Evolutionary conservation across 805 yeast genomes (phyloP).

Genomic region (Barnettozyma californica): DNA sequence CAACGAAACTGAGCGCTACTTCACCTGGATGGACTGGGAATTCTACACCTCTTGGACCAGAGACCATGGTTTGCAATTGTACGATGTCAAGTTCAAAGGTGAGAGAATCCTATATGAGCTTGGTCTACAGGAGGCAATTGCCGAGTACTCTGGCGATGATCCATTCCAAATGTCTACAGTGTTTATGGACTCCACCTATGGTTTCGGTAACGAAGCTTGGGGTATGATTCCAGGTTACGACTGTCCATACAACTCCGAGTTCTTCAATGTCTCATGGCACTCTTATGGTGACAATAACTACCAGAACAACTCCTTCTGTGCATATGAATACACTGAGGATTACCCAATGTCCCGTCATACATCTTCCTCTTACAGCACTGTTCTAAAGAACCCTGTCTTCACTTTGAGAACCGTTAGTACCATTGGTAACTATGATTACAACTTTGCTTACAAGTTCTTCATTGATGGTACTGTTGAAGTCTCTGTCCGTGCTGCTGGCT

Average conservation of each 20-base stretch:
- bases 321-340: slow-evolving; percentile 21
- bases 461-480: slow-evolving; percentile 27
- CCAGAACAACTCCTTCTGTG: slow-evolving; percentile 27
- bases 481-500: slow-evolving; percentile 27
- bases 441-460: slow-evolving; percentile 21
- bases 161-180: slow-evolving; percentile 26
- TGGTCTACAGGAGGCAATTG: slow-evolving; percentile 27
- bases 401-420: slow-evolving; percentile 22
- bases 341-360: slow-evolving; percentile 23
- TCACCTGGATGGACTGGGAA: slow-evolving; percentile 29
- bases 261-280: slow-evolving; percentile 26
- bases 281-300: slow-evolving; percentile 18
- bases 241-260: slow-evolving; percentile 27
- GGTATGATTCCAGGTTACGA: slow-evolving; percentile 27
- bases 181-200: slow-evolving; percentile 24
- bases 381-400: slow-evolving; percentile 23
- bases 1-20: slow-evolving; percentile 24
- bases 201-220: slow-evolving; percentile 28
- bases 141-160: slow-evolving; percentile 28
- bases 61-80: slow-evolving; percentile 23
- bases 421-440: slow-evolving; percentile 25
- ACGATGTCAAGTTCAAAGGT: slow-evolving; percentile 26
- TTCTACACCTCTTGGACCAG: slow-evolving; percentile 24
- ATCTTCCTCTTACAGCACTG: slow-evolving; percentile 15
- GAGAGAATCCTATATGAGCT: slow-evolving; percentile 26